phyloP scores from a whole-genome alignment of 2,329 filamentous ascomycete genomes.

The Hypoxylon sp. region DNA sequence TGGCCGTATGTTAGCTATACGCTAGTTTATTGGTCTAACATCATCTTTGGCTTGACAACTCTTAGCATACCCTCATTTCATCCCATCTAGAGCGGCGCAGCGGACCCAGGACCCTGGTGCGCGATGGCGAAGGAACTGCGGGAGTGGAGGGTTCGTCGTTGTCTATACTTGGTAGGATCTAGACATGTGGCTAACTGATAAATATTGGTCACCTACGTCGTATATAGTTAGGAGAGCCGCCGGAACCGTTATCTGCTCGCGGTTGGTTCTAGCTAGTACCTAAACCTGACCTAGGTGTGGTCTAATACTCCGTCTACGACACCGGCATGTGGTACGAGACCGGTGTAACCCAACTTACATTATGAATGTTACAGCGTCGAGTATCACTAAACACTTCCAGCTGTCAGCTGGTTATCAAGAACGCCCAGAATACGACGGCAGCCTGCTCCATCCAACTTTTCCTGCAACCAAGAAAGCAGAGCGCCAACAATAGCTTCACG shows the following conservation, averaged over 20 bases:
- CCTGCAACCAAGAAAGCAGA: constrained; percentile 9
- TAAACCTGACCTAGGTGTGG: constrained; percentile 17
- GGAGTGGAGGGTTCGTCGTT: constrained; percentile 22
- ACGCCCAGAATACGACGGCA: constrained; percentile 12
- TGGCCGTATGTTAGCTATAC: constrained; percentile 12
- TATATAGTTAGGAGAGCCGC: constrained; percentile 28
- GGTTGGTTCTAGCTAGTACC: constrained; percentile 15
- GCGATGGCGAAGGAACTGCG: constrained; percentile 12
- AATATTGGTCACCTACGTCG: constrained; percentile 21
- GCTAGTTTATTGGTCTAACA: constrained; percentile 6
- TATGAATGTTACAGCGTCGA: constrained; percentile 10
- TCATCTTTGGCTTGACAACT: constrained; percentile 11
- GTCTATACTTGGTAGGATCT: constrained; percentile 6
- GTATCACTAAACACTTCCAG: constrained; percentile 1
- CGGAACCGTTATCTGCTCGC: constrained; percentile 7
- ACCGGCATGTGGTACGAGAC: background rate
- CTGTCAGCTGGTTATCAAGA: constrained; percentile 4
- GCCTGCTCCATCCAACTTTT: constrained; percentile 6
- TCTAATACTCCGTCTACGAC: background rate
- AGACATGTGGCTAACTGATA: background rate
- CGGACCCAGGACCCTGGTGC: constrained; percentile 17
- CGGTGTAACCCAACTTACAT: constrained; percentile 14
- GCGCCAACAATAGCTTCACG: constrained; percentile 6
- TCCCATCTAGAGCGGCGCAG: constrained; percentile 3
- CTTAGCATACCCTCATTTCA: constrained; percentile 19